These are phyloP conservation scores for Trichoderma sp. DNA, from an alignment of 2,329 filamentous ascomycete species.

Conservation along the genomic window DNA sequence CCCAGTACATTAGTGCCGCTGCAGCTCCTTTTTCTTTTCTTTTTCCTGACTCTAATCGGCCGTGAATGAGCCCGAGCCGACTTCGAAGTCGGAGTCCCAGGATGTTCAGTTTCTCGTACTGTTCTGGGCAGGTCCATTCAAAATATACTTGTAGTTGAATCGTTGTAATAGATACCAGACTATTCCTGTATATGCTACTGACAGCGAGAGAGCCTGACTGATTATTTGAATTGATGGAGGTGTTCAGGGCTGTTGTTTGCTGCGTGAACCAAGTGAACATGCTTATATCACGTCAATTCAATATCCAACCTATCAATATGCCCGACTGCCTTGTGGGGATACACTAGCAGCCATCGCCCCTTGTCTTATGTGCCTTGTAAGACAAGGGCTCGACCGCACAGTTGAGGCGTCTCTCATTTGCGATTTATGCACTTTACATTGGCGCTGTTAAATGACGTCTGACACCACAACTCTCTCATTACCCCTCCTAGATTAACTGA, in stretches of 20 bases:
- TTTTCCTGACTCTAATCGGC: not conserved
- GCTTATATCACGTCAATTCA: not conserved
- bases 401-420: not conserved
- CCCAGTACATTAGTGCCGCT: not conserved
- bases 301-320: not conserved
- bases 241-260: not conserved
- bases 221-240: not conserved
- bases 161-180: not conserved
- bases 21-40: not conserved
- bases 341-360: not conserved
- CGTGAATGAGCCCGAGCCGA: not conserved
- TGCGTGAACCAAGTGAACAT: not conserved
- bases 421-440: not conserved
- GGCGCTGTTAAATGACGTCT: not conserved
- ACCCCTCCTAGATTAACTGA: not conserved
- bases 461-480: not conserved
- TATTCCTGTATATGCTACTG: not conserved
- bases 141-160: not conserved
- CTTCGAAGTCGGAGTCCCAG: not conserved
- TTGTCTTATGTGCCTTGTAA: slow-evolving; percentile 2
- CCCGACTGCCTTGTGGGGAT: not conserved
- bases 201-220: not conserved
- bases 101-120: not conserved
- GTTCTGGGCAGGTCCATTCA: not conserved
- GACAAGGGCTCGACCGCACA: not conserved